Evolutionary conservation across 192 early-diverging fungal species (phyloP).

Genomic region (Dissophora ornata): DNA sequence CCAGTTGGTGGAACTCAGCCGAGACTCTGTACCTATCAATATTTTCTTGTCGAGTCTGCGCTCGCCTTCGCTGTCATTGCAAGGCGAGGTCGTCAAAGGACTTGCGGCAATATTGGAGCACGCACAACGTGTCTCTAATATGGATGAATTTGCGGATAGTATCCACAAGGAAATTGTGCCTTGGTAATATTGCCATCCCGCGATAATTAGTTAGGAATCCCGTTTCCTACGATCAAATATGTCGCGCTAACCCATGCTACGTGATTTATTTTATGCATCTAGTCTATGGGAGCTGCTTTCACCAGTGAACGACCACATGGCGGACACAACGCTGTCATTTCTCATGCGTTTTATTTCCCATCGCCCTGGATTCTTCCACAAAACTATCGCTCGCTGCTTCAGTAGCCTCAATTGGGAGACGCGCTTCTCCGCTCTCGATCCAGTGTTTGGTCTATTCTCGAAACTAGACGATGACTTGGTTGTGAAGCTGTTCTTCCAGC

Average conservation of each 20-base stretch:
- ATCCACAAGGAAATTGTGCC: constrained; percentile 59
- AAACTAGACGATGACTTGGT: constrained; percentile 64
- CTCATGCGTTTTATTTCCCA: constrained; percentile 59
- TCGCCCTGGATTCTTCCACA: constrained; percentile 55
- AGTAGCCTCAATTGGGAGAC: constrained; percentile 63
- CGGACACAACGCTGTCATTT: constrained; percentile 53
- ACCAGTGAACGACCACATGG: constrained; percentile 58
- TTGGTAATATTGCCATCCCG: constrained; percentile 58
- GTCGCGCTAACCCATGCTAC: no score
- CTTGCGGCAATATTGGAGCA: constrained; percentile 58
- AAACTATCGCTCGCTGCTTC: constrained; percentile 57
- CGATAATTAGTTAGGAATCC: no score
- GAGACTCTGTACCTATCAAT: constrained; percentile 3
- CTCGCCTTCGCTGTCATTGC: constrained; percentile 19
- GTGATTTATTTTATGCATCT: no score
- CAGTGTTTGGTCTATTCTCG: constrained; percentile 66
- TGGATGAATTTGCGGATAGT: constrained; percentile 59
- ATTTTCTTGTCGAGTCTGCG: constrained; percentile 24
- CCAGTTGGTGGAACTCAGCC: constrained; percentile 1
- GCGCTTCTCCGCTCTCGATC: constrained; percentile 62
- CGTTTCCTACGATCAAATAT: no score
- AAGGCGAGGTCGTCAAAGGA: constrained; percentile 57
- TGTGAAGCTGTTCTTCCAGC: constrained; percentile 39
- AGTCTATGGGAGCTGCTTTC: constrained; percentile 65
- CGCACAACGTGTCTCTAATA: constrained; percentile 55